These are phyloP conservation scores for Lasiodiplodia sp. DNA, from an alignment of 2,329 filamentous ascomycete species.

Conservation along the genomic window DNA sequence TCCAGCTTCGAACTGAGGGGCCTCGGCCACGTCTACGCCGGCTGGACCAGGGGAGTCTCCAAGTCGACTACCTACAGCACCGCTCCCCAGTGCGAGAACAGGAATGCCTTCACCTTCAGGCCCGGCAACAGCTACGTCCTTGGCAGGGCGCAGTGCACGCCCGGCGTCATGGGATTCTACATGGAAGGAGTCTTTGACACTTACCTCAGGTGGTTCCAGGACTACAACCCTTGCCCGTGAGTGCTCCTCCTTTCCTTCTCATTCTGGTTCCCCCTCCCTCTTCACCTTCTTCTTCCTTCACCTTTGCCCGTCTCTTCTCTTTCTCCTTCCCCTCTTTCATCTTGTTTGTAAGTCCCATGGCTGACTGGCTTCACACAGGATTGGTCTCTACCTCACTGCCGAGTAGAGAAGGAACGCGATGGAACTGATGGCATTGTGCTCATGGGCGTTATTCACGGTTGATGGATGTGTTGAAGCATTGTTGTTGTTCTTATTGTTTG, in stretches of 20 bases:
- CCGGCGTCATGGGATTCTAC: slow-evolving; percentile 37
- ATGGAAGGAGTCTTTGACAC: slow-evolving; percentile 30
- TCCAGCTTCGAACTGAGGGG: slow-evolving; percentile 47
- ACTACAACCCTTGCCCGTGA: slow-evolving; percentile 29
- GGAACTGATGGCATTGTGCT: background rate
- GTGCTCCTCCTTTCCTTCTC: background rate
- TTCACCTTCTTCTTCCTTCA: no score
- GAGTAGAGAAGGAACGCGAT: background rate
- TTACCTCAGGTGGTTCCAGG: slow-evolving; percentile 28
- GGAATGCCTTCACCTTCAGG: slow-evolving; percentile 34
- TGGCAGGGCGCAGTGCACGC: slow-evolving; percentile 37
- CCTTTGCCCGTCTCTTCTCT: no score
- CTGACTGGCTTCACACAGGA: slow-evolving; percentile 3
- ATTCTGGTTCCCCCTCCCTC: no score
- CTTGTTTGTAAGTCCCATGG: background rate
- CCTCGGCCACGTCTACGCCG: slow-evolving; percentile 47
- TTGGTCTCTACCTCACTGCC: slow-evolving; percentile 15
- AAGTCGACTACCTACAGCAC: slow-evolving; percentile 31
- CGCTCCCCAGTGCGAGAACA: slow-evolving; percentile 9
- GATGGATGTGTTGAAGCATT: background rate
- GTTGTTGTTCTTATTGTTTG: slow-evolving; percentile 1
- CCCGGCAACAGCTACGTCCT: slow-evolving; percentile 37
- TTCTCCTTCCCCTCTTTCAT: no score
- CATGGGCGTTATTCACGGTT: background rate
- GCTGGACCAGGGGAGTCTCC: slow-evolving; percentile 35